Evolutionary conservation across 805 yeast species (phyloP).

Genomic region (Yamadazyma olivae): DNA sequence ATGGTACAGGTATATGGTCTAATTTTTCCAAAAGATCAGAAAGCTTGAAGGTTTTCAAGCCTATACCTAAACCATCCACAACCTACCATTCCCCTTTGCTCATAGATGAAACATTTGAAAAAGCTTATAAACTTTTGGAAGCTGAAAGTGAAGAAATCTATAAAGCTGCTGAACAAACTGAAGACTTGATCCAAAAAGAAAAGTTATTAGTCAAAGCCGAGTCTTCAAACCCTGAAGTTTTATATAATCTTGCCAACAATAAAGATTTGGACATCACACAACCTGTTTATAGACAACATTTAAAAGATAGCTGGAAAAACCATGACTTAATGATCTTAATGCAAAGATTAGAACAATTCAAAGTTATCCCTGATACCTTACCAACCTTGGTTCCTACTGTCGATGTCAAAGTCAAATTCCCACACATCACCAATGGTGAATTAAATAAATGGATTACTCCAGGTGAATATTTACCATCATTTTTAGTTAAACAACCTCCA

Average conservation of each 20-base stretch:
- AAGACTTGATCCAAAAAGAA: constrained; percentile 15
- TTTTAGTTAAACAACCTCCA: constrained; percentile 76
- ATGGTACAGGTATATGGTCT: constrained; percentile 25
- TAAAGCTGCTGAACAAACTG: constrained; percentile 29
- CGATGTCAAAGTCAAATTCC: constrained; percentile 72
- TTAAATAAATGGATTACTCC: constrained; percentile 74
- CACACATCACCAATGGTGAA: constrained; percentile 53
- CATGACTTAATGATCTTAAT: constrained; percentile 72
- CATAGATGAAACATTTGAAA: constrained; percentile 68
- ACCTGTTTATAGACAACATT: constrained; percentile 76
- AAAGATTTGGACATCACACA: constrained; percentile 59
- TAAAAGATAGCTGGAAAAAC: constrained; percentile 68
- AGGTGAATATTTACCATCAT: constrained; percentile 70
- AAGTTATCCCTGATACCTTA: constrained; percentile 89
- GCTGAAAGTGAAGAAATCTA: constrained; percentile 44
- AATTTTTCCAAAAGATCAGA: constrained; percentile 29
- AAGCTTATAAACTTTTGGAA: constrained; percentile 60
- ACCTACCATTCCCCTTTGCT: constrained; percentile 69
- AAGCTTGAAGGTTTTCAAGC: constrained; percentile 35
- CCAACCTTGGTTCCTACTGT: constrained; percentile 83
- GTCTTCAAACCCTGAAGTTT: constrained; percentile 77
- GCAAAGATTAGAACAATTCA: constrained; percentile 87
- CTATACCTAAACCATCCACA: constrained; percentile 44
- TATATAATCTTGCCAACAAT: constrained; percentile 51
- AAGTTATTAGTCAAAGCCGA: constrained; percentile 59